These are phyloP conservation scores for Fusarium tuaranense DNA, from an alignment of 2,329 filamentous ascomycete species.

Conservation along the genomic window DNA sequence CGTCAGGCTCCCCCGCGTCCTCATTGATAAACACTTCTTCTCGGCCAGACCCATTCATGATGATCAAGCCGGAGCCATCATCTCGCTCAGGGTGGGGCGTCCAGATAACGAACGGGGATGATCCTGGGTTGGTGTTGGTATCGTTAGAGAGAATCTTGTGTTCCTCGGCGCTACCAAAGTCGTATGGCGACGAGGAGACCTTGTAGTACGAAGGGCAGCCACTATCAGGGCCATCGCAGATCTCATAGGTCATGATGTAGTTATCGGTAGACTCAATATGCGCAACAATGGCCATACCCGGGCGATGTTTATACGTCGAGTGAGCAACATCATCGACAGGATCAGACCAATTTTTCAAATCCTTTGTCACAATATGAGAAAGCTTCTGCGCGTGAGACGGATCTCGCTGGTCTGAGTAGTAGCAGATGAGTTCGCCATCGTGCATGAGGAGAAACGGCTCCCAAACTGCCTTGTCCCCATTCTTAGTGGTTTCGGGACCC, in stretches of 20 bases:
- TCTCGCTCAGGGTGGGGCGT: not conserved
- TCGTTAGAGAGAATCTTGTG: not conserved
- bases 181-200: not conserved
- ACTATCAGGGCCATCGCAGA: not conserved
- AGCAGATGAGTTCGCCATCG: not conserved
- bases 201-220: not conserved
- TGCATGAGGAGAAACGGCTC: not conserved
- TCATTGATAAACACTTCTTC: not conserved
- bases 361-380: not conserved
- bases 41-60: not conserved
- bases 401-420: not conserved
- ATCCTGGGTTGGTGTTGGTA: not conserved
- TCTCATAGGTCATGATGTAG: not conserved
- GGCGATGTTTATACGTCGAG: not conserved
- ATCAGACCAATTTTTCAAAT: constrained; percentile 2
- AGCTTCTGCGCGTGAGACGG: not conserved
- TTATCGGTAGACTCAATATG: not conserved
- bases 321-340: not conserved
- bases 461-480: not conserved
- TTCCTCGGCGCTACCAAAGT: not conserved
- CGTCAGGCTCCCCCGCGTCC: not conserved
- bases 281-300: not conserved
- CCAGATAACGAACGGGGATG: not conserved
- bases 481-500: not conserved
- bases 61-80: not conserved